Conservation (phyloP, 2,329 filamentous ascomycete species). For the Xylariales sp. region DNA sequence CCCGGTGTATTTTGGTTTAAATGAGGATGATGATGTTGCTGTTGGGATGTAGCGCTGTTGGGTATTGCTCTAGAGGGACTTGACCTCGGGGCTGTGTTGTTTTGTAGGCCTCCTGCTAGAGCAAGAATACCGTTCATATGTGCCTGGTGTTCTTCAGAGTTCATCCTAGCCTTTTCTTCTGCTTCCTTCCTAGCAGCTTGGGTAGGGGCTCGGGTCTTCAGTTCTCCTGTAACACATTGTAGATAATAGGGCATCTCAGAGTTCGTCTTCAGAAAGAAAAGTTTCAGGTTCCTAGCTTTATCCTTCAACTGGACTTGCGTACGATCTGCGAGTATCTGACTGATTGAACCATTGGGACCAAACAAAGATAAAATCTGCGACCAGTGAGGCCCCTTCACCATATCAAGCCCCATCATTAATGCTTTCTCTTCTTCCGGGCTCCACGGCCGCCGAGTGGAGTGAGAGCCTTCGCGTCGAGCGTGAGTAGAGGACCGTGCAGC, state of each 20-base stretch:
- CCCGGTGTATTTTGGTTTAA: constrained; percentile 43
- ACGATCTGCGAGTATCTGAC: constrained; percentile 85
- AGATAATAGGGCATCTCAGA: constrained; percentile 91
- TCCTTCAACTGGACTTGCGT: constrained; percentile 94
- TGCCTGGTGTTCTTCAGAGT: constrained; percentile 69
- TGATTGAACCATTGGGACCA: constrained; percentile 81
- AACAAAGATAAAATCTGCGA: constrained; percentile 90
- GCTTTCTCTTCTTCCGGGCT: constrained; percentile 90
- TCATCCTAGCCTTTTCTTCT: constrained; percentile 70
- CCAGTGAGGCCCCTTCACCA: constrained; percentile 92
- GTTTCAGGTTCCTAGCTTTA: constrained; percentile 88
- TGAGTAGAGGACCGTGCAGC: constrained; percentile 67
- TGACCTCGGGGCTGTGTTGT: constrained; percentile 41
- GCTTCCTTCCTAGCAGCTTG: constrained; percentile 77
- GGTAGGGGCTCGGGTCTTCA: constrained; percentile 84
- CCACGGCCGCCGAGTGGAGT: constrained; percentile 81
- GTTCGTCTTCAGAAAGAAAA: constrained; percentile 92
- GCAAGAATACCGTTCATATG: constrained; percentile 71
- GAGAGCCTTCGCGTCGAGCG: constrained; percentile 66
- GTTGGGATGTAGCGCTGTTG: constrained; percentile 41
- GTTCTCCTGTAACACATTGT: constrained; percentile 87
- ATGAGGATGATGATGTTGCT: constrained; percentile 37
- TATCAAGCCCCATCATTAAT: constrained; percentile 86
- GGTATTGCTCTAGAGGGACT: constrained; percentile 38
- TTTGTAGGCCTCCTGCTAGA: constrained; percentile 64